Conservation (phyloP, 257 asterid species). For the Salvia rosmarinus region DNA sequence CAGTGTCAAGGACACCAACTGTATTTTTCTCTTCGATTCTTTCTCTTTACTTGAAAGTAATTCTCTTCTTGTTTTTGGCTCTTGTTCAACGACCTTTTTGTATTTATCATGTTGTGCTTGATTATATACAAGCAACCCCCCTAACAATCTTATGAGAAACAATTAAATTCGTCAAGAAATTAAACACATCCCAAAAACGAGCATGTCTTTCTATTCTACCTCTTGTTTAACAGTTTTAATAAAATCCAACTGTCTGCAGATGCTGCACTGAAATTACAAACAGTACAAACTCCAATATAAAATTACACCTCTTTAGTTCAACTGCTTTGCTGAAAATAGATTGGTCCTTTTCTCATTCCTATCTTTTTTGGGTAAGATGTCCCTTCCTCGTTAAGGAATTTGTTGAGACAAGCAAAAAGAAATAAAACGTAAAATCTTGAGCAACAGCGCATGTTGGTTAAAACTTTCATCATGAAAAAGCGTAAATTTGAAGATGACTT, state of each 20-base stretch:
- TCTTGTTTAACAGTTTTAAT: no score
- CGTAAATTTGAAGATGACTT: constrained; percentile 4
- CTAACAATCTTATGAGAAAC: background rate
- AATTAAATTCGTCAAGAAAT: background rate
- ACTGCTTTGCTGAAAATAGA: background rate
- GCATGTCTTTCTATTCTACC: no score
- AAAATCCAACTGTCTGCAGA: no score
- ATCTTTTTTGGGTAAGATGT: background rate
- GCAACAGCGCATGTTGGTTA: background rate
- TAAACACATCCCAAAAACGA: no score
- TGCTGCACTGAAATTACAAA: background rate
- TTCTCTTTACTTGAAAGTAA: constrained; percentile 22
- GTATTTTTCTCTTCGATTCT: constrained; percentile 36
- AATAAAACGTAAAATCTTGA: background rate
- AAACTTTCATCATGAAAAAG: background rate
- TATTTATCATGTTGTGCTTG: constrained; percentile 3
- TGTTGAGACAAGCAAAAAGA: background rate
- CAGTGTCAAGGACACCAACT: constrained; percentile 33
- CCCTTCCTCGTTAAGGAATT: background rate
- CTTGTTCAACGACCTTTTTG: background rate
- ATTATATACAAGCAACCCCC: background rate
- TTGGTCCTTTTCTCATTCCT: background rate
- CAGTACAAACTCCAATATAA: background rate
- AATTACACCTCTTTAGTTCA: background rate
- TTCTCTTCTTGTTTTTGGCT: constrained; percentile 27